A percentile compares a stretch with the other conserved stretches of the same genome.
Conservation (phyloP, 305 asterid genomes). For the Fraxinus ornus region DNA sequence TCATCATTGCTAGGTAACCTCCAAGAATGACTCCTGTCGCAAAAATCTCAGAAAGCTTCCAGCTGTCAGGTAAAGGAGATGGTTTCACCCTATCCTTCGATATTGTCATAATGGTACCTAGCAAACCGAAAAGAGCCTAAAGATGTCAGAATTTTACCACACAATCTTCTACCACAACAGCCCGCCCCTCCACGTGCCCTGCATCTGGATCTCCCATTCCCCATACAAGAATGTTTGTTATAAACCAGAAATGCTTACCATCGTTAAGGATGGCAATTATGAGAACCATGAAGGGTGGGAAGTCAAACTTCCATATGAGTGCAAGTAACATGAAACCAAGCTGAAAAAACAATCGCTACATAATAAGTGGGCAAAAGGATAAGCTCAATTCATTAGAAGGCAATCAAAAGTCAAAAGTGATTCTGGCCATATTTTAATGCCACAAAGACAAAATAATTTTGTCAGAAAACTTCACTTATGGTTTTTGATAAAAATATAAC, state of each 20-base stretch:
- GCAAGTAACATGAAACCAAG: constrained; percentile 84
- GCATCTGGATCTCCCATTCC: neutral
- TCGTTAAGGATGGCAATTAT: constrained; percentile 74
- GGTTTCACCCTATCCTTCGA: constrained; percentile 83
- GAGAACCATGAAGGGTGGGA: constrained; percentile 85
- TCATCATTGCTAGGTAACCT: constrained; percentile 69
- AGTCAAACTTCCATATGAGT: constrained; percentile 73
- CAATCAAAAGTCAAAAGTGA: neutral
- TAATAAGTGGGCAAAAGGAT: constrained; percentile 19
- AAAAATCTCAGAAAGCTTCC: constrained; percentile 76
- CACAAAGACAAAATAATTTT: neutral
- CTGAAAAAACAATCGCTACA: constrained; percentile 36
- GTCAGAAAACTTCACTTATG: neutral
- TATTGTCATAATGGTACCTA: constrained; percentile 84
- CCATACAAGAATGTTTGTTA: neutral
- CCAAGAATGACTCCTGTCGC: constrained; percentile 71
- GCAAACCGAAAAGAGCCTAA: constrained; percentile 4
- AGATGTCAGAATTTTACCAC: neutral
- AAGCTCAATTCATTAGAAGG: neutral
- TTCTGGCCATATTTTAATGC: neutral
- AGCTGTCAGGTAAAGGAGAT: constrained; percentile 80
- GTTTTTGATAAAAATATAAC: neutral
- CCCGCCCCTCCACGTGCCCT: neutral
- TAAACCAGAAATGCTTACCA: constrained; percentile 42
- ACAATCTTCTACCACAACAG: neutral